Conservation (phyloP, 305 asterid species). For the Ilex paraguariensis region DNA sequence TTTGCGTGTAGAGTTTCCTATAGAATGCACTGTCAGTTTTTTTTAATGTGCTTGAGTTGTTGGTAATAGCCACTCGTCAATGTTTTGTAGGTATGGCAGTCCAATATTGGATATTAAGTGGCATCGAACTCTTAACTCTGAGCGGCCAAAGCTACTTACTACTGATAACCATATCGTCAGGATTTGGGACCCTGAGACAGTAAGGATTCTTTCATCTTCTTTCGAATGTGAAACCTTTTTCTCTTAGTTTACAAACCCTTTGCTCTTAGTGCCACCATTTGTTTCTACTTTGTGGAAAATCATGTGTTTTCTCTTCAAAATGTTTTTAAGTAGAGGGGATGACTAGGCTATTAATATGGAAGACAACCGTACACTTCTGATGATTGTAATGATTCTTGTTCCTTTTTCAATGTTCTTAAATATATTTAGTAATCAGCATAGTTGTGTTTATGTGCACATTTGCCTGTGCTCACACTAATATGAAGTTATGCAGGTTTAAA, state of each 20-base stretch:
- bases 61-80: conserved; percentile 7
- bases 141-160: conserved; percentile 60
- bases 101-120: conserved; percentile 83
- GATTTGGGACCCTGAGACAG: conserved; percentile 88
- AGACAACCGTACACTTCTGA: too few relatives aligned
- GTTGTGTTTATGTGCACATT: too few relatives aligned
- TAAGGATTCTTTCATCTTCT: conserved; percentile 29
- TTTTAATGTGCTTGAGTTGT: conserved; percentile 9
- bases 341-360: too few relatives aligned
- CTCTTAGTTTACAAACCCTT: neutral
- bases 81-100: conserved; percentile 75
- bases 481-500: too few relatives aligned
- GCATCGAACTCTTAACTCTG: conserved; percentile 79
- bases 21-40: neutral
- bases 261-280: neutral
- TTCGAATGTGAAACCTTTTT: neutral
- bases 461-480: too few relatives aligned
- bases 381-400: too few relatives aligned
- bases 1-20: neutral
- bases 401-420: too few relatives aligned
- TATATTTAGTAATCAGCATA: too few relatives aligned
- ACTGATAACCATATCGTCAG: conserved; percentile 82
- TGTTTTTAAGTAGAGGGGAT: too few relatives aligned
- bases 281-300: too few relatives aligned
- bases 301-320: too few relatives aligned